These are phyloP conservation scores for Citrus trifoliata DNA, from an alignment of 345 rosid genomes.

Conservation along the genomic window DNA sequence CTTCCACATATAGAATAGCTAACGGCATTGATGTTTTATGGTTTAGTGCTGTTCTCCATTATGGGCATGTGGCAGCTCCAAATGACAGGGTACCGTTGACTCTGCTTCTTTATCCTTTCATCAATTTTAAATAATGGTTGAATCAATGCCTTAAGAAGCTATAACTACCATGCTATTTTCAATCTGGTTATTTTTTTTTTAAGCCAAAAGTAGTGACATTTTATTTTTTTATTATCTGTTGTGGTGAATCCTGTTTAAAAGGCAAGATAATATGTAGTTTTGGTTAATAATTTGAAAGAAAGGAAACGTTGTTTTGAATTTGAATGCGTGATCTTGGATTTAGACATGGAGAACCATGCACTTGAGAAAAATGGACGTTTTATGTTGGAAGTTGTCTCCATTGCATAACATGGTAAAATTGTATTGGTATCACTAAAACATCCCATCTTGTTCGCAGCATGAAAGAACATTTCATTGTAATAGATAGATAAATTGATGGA, in stretches of 20 bases:
- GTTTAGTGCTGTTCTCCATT: conserved; percentile 88
- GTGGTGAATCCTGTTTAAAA: background rate
- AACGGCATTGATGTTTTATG: conserved; percentile 12
- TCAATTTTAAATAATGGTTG: background rate
- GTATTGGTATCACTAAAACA: background rate
- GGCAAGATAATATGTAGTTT: background rate
- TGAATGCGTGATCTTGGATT: background rate
- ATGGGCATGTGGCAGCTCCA: conserved; percentile 99
- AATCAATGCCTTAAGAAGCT: background rate
- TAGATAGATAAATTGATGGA: background rate
- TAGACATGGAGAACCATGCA: background rate
- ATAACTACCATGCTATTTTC: background rate
- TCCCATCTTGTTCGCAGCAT: background rate
- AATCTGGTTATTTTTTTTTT: background rate
- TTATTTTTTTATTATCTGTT: background rate
- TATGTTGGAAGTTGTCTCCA: background rate
- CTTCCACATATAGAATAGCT: conserved; percentile 2
- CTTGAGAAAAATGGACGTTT: background rate
- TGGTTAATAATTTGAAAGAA: background rate
- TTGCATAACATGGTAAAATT: background rate
- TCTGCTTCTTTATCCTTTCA: conserved; percentile 1
- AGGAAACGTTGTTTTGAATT: background rate
- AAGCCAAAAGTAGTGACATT: background rate
- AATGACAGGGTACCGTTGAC: conserved; percentile 69
- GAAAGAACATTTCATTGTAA: background rate